Percentiles rank a stretch among this genome's conserved stretches.
phyloP scores from a whole-genome alignment of 202 grass and related monocot species.

The Zoysia matrella region DNA sequence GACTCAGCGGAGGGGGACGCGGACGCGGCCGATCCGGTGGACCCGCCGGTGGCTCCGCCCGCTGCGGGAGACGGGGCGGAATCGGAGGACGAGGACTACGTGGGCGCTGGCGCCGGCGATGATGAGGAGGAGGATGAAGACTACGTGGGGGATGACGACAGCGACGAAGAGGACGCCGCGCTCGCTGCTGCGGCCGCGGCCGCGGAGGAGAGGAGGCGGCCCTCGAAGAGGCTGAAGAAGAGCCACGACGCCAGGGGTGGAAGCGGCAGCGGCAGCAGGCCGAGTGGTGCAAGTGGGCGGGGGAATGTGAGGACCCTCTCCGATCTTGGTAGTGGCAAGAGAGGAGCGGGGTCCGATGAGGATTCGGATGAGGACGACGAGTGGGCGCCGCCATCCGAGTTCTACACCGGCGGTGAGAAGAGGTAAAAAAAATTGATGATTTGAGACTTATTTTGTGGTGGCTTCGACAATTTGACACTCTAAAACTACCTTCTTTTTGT shows the following conservation, averaged over 20 bases:
- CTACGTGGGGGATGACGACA: too few species aligned
- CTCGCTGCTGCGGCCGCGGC: too few species aligned
- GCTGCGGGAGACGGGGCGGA: conserved; percentile 20
- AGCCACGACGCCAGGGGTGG: conserved; percentile 4
- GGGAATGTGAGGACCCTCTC: conserved; percentile 56
- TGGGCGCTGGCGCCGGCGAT: conserved; percentile 24
- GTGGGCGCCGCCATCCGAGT: conserved; percentile 56
- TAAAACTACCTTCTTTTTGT: too few species aligned
- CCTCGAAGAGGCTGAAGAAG: conserved; percentile 58
- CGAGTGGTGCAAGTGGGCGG: conserved; percentile 31
- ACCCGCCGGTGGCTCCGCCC: neutral
- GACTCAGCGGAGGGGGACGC: conserved; percentile 47
- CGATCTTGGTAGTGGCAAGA: conserved; percentile 54
- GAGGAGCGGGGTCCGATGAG: conserved; percentile 52
- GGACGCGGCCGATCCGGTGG: conserved; percentile 36
- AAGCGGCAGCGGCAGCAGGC: conserved; percentile 37
- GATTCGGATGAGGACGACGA: conserved; percentile 54
- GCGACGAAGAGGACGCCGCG: too few species aligned
- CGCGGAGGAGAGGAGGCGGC: conserved; percentile 25
- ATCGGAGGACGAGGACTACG: conserved; percentile 53
- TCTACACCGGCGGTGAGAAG: conserved; percentile 70
- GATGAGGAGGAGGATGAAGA: neutral
- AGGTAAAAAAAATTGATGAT: conserved; percentile 51
- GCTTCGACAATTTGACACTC: too few species aligned
- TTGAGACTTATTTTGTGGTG: too few species aligned